Percentiles rank a stretch among this genome's conserved stretches.
phyloP scores from a whole-genome alignment of 208 protist species.

The Balamuthia mandrillaris region DNA sequence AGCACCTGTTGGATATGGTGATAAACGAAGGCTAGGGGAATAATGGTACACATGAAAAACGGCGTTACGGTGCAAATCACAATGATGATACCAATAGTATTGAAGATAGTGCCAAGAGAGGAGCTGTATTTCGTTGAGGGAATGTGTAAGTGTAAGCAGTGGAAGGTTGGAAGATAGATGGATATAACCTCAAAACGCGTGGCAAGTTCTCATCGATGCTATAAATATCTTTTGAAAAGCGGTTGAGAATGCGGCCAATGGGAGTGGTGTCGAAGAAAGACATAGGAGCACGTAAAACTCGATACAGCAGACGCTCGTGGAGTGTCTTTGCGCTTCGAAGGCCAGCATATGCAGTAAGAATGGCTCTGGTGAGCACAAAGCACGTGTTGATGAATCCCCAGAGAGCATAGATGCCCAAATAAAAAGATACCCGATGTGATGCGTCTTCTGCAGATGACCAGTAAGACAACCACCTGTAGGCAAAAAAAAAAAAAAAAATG shows the following conservation, averaged over 20 bases:
- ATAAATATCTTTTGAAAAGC: conserved; percentile 66
- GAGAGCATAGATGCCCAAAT: conserved; percentile 35
- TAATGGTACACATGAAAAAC: conserved; percentile 43
- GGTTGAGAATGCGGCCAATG: conserved; percentile 72
- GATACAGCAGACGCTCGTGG: conserved; percentile 12
- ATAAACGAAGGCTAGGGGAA: conserved; percentile 45
- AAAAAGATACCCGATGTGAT: background rate
- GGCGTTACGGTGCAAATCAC: conserved; percentile 57
- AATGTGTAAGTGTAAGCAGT: background rate
- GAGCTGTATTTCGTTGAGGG: background rate
- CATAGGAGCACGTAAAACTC: conserved; percentile 67
- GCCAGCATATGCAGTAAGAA: background rate
- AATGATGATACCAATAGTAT: conserved; percentile 43
- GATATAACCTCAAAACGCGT: background rate
- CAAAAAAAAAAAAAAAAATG: too few species aligned
- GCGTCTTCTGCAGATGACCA: conserved; percentile 1
- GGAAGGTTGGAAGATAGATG: background rate
- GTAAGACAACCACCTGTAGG: conserved; percentile 21
- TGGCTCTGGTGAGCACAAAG: background rate
- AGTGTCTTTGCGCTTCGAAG: background rate
- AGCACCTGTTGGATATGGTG: conserved; percentile 38
- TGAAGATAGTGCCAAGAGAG: background rate
- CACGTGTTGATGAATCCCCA: background rate
- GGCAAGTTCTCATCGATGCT: conserved; percentile 19
- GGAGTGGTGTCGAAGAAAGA: conserved; percentile 78